Percentiles rank a stretch among this genome's conserved stretches.
Evolutionary conservation across 1,284 basidiomycete species (phyloP).

Genomic region (Heterobasidion annosum): DNA sequence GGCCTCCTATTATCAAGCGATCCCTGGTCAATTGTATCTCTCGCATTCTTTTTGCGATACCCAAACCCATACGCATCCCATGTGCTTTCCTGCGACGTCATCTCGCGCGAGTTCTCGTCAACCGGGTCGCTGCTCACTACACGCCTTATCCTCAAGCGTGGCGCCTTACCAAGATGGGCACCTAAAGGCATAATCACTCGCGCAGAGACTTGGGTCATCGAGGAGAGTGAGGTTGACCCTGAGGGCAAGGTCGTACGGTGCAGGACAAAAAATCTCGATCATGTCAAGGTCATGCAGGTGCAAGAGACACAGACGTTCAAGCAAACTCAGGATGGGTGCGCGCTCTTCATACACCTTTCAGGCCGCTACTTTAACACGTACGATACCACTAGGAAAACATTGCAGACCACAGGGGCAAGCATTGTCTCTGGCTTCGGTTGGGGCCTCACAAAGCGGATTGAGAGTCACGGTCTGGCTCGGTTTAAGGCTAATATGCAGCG

Average conservation of each 20-base stretch:
- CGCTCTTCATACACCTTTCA: slow-evolving; percentile 6
- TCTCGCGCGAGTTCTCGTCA: slow-evolving; percentile 70
- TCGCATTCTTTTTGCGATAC: slow-evolving; percentile 94
- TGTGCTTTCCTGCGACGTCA: slow-evolving; percentile 91
- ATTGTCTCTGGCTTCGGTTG: slow-evolving; percentile 75
- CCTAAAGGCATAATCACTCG: slow-evolving; percentile 70
- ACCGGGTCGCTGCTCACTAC: slow-evolving; percentile 79
- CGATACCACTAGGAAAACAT: slow-evolving; percentile 43
- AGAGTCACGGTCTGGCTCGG: slow-evolving; percentile 64
- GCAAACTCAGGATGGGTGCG: slow-evolving; percentile 57
- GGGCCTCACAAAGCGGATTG: slow-evolving; percentile 74
- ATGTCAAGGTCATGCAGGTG: slow-evolving; percentile 78
- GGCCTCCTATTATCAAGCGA: slow-evolving; percentile 41
- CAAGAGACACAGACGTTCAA: slow-evolving; percentile 64
- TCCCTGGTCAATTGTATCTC: slow-evolving; percentile 84
- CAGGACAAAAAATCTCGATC: slow-evolving; percentile 72
- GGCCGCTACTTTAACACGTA: not conserved
- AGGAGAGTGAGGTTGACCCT: slow-evolving; percentile 86
- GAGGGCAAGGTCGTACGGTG: slow-evolving; percentile 61
- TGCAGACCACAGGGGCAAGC: slow-evolving; percentile 69
- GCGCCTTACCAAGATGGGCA: slow-evolving; percentile 86
- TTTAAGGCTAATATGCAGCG: slow-evolving; percentile 76
- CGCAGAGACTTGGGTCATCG: slow-evolving; percentile 81
- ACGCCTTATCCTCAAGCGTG: slow-evolving; percentile 87
- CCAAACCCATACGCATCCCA: slow-evolving; percentile 95